phyloP scores from a whole-genome alignment of 2,329 filamentous ascomycete genomes.

The Colletotrichum scovillei region DNA sequence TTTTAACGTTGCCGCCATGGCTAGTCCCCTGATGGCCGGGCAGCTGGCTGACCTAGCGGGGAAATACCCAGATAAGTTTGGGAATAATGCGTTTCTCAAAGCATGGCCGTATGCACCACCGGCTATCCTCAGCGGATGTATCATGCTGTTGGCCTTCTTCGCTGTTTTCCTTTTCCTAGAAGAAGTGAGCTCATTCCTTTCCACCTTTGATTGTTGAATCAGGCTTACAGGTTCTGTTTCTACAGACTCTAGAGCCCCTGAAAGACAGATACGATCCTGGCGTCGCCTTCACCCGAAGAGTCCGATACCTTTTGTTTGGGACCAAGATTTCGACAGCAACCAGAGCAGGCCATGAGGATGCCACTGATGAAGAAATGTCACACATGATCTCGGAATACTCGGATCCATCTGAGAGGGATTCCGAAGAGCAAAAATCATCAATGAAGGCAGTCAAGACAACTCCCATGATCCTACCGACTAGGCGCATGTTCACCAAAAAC shows the following conservation, averaged over 20 bases:
- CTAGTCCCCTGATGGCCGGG: neutral
- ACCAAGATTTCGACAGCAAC: neutral
- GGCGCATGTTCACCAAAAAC: neutral
- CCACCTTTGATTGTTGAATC: neutral
- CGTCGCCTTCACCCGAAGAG: neutral
- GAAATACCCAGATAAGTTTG: neutral
- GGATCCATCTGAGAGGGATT: neutral
- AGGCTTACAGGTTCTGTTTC: neutral
- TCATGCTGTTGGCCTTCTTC: neutral
- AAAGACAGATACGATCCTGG: neutral
- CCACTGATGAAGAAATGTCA: neutral
- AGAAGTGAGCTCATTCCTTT: neutral
- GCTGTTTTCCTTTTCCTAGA: neutral
- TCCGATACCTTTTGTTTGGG: neutral
- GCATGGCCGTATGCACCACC: neutral
- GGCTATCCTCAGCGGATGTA: neutral
- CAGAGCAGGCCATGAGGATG: neutral
- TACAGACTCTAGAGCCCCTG: neutral
- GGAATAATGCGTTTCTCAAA: neutral
- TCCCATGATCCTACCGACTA: neutral
- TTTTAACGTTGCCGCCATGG: neutral
- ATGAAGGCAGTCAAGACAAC: neutral
- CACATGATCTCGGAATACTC: neutral
- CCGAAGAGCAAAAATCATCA: neutral
- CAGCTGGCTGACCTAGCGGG: neutral